Conservation (phyloP, 2,329 filamentous ascomycete genomes). For the Colletotrichum noveboracense region DNA sequence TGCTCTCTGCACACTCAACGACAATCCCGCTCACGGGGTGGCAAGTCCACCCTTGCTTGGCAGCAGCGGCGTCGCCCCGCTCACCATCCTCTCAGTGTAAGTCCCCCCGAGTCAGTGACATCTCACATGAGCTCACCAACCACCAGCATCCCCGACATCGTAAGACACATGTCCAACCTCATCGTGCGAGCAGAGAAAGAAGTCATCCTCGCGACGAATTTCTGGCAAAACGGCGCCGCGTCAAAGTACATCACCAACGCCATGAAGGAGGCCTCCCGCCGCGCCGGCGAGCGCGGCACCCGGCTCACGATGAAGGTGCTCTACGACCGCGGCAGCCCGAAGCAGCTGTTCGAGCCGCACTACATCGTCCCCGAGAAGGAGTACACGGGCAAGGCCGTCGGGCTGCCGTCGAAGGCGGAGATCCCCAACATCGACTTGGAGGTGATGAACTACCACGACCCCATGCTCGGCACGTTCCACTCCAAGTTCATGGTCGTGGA, state of each 20-base stretch:
- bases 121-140: background rate
- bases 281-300: constrained; percentile 62
- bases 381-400: constrained; percentile 63
- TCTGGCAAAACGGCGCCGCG: constrained; percentile 74
- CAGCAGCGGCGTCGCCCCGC: constrained; percentile 64
- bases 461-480: constrained; percentile 77
- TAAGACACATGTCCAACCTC: constrained; percentile 76
- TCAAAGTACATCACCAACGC: constrained; percentile 72
- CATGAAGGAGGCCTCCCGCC: constrained; percentile 70
- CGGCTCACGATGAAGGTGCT: constrained; percentile 74
- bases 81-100: constrained; percentile 71
- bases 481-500: constrained; percentile 81
- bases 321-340: constrained; percentile 73
- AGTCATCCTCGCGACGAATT: constrained; percentile 77
- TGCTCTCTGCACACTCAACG: background rate
- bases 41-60: constrained; percentile 59
- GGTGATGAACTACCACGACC: constrained; percentile 75
- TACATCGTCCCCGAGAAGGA: constrained; percentile 61
- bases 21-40: constrained; percentile 43
- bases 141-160: constrained; percentile 65
- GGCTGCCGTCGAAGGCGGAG: constrained; percentile 66
- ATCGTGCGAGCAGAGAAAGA: constrained; percentile 76
- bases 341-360: constrained; percentile 71
- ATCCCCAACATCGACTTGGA: constrained; percentile 75
- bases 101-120: constrained; percentile 5